A percentile compares a stretch with the other conserved stretches of the same genome.
phyloP scores from a whole-genome alignment of 192 early-diverging fungal species.

The Backusella psychrophila region DNA sequence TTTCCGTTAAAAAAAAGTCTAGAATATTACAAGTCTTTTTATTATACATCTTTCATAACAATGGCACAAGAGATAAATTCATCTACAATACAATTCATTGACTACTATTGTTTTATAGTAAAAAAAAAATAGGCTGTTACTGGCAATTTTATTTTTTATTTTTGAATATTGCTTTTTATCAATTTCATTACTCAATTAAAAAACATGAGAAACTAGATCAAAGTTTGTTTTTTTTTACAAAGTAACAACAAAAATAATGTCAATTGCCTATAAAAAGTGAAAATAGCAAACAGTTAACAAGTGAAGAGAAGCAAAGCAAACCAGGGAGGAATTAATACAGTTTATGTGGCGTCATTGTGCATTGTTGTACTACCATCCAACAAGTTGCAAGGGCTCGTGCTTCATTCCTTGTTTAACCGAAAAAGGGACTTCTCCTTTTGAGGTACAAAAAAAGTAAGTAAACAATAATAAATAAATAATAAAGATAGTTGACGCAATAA shows the following conservation, averaged over 20 bases:
- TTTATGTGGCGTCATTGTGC: constrained; percentile 1
- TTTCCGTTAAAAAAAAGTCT: neutral
- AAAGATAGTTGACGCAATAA: neutral
- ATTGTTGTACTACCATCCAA: neutral
- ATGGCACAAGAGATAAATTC: neutral
- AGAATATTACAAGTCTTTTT: neutral
- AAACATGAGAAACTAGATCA: neutral
- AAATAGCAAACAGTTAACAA: neutral
- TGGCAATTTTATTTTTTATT: neutral
- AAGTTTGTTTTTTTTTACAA: neutral
- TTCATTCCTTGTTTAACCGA: constrained; percentile 1
- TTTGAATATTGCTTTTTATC: neutral
- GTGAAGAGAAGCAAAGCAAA: neutral
- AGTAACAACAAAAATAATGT: neutral
- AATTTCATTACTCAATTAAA: neutral
- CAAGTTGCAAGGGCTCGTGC: neutral
- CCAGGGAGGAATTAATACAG: neutral
- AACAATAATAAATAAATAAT: neutral
- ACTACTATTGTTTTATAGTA: too few species aligned
- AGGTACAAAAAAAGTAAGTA: neutral
- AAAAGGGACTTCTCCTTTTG: constrained; percentile 5
- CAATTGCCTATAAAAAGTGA: neutral
- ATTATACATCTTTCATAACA: neutral
- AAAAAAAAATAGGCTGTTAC: neutral
- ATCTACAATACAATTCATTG: neutral